Evolutionary conservation across 768 basidiomycete species (phyloP).

Genomic region (Mrakia gelida): DNA sequence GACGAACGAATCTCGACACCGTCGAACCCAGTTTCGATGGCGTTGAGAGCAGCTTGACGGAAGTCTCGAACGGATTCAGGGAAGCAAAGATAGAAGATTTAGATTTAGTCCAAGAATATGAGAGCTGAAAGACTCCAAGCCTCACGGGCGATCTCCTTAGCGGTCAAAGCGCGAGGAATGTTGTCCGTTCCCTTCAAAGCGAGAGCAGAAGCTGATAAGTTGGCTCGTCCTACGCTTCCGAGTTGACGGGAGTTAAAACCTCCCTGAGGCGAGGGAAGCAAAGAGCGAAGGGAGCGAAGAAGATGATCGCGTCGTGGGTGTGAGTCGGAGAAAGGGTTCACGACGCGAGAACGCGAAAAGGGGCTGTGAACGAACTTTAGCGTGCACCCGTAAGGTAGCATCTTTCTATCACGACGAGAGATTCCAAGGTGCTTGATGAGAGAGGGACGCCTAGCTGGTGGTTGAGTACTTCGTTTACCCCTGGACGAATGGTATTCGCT

Average conservation of each 20-base stretch:
- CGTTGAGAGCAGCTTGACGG: constrained; percentile 51
- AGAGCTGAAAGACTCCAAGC: too few relatives aligned
- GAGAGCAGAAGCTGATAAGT: constrained; percentile 1
- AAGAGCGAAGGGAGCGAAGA: not conserved
- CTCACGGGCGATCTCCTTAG: constrained; percentile 25
- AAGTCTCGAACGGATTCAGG: constrained; percentile 35
- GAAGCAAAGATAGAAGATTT: too few relatives aligned
- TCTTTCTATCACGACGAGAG: constrained; percentile 16
- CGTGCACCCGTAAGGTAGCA: constrained; percentile 16
- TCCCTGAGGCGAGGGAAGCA: too few relatives aligned
- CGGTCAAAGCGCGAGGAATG: constrained; percentile 5
- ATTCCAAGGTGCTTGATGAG: too few relatives aligned
- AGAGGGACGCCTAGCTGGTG: too few relatives aligned
- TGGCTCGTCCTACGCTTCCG: constrained; percentile 24
- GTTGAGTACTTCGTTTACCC: too few relatives aligned
- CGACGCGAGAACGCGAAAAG: not conserved
- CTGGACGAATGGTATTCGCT: too few relatives aligned
- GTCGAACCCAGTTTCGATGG: constrained; percentile 57
- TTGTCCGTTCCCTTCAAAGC: constrained; percentile 4
- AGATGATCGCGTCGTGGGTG: too few relatives aligned
- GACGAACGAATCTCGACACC: constrained; percentile 48
- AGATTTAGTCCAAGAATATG: too few relatives aligned
- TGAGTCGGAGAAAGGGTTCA: too few relatives aligned
- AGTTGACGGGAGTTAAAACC: constrained; percentile 18
- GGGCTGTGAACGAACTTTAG: not conserved